phyloP scores from a whole-genome alignment of 805 yeast genomes.

The Yarrowia divulgata region DNA sequence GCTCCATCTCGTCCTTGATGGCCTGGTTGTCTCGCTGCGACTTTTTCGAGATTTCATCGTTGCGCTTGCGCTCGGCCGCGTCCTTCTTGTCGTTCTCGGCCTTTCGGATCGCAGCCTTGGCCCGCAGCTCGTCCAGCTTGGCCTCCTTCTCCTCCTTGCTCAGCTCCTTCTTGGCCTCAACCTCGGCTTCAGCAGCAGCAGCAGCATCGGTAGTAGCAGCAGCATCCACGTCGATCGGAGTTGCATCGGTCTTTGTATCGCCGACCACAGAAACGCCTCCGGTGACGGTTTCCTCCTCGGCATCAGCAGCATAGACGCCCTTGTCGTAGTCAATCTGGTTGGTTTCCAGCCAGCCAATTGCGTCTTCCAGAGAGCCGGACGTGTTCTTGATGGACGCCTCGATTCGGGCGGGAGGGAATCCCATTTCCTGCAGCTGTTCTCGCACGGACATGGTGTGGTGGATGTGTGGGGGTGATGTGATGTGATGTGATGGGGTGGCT shows the following conservation, averaged over 20 bases:
- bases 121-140: conserved; percentile 48
- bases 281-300: conserved; percentile 40
- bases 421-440: conserved; percentile 47
- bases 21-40: conserved; percentile 46
- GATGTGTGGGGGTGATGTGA: not conserved
- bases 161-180: conserved; percentile 43
- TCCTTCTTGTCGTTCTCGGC: conserved; percentile 49
- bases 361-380: conserved; percentile 46
- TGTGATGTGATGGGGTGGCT: not conserved
- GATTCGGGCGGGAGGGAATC: conserved; percentile 48
- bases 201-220: not conserved
- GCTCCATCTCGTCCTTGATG: conserved; percentile 48
- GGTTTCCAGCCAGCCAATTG: conserved; percentile 49
- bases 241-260: not conserved
- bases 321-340: conserved; percentile 45
- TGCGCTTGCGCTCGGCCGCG: conserved; percentile 46
- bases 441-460: conserved; percentile 3
- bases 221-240: conserved; percentile 26
- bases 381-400: conserved; percentile 47
- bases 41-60: conserved; percentile 48
- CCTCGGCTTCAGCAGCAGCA: conserved; percentile 12
- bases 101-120: conserved; percentile 48
- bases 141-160: conserved; percentile 48
- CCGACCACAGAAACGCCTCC: conserved; percentile 5
- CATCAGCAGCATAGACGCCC: conserved; percentile 41